Evolutionary conservation across 2,329 filamentous ascomycete species (phyloP).

Genomic region (Colletotrichum tabaci): DNA sequence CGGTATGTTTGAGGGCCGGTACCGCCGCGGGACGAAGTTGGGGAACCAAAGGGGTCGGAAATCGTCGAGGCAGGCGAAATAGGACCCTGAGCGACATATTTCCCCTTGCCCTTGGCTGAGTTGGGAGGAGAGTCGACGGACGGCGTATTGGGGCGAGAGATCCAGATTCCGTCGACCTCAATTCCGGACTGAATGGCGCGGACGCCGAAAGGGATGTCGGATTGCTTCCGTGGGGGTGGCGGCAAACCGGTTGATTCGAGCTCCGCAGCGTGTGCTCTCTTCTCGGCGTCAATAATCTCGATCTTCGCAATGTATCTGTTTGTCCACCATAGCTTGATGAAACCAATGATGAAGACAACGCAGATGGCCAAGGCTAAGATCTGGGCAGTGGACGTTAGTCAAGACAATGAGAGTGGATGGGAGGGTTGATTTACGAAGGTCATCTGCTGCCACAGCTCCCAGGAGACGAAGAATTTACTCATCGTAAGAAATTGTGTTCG

Average conservation of each 20-base stretch:
- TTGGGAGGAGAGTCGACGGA: constrained; percentile 36
- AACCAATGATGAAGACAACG: constrained; percentile 77
- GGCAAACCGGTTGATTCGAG: constrained; percentile 70
- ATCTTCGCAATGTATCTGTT: constrained; percentile 70
- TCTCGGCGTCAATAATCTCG: constrained; percentile 77
- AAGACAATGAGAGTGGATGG: constrained; percentile 15
- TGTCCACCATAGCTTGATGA: constrained; percentile 76
- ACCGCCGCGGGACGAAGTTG: constrained; percentile 26
- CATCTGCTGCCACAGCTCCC: constrained; percentile 91
- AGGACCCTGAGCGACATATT: constrained; percentile 36
- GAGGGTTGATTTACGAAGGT: constrained; percentile 77
- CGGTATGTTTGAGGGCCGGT: constrained; percentile 36
- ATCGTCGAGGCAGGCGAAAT: constrained; percentile 31
- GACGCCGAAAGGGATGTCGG: constrained; percentile 83
- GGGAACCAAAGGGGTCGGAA: constrained; percentile 29
- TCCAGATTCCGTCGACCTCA: constrained; percentile 89
- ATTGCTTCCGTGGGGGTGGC: constrained; percentile 52
- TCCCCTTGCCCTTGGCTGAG: constrained; percentile 38
- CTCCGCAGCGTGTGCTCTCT: constrained; percentile 67
- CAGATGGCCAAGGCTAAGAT: constrained; percentile 80
- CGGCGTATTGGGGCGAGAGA: constrained; percentile 68
- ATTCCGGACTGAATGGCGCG: constrained; percentile 87
- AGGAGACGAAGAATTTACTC: constrained; percentile 74
- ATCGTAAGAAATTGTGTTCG: constrained; percentile 43
- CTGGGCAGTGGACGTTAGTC: constrained; percentile 58